A percentile compares a stretch with the other conserved stretches of the same genome.
Conservation (phyloP, 192 early-diverging fungal species). For the Coemansia sp. region DNA sequence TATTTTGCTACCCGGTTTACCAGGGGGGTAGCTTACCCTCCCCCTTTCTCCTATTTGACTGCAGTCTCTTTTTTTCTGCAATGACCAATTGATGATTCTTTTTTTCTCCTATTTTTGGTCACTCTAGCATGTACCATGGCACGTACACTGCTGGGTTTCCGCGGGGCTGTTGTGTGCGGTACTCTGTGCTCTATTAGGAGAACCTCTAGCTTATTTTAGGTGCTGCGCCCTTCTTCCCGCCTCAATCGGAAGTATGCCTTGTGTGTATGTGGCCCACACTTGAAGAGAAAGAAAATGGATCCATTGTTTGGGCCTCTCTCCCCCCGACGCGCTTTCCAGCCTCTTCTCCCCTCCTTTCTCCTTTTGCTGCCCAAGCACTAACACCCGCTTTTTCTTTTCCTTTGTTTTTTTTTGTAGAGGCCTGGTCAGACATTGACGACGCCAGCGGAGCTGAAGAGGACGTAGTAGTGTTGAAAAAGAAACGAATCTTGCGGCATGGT, state of each 20-base stretch:
- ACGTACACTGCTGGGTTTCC: neutral
- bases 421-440: constrained; percentile 57
- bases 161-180: neutral
- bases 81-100: neutral
- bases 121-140: neutral
- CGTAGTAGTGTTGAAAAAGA: constrained; percentile 30
- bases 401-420: constrained; percentile 28
- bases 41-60: constrained; percentile 4
- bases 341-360: neutral
- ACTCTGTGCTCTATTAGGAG: neutral
- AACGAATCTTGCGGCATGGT: constrained; percentile 52
- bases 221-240: constrained; percentile 11
- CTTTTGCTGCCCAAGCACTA: constrained; percentile 9
- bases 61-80: neutral
- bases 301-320: neutral
- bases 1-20: constrained; percentile 10
- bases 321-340: constrained; percentile 11
- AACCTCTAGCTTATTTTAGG: neutral
- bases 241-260: constrained; percentile 14
- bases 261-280: neutral
- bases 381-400: neutral
- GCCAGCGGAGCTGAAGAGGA: constrained; percentile 42
- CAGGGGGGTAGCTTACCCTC: neutral
- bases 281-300: constrained; percentile 5
- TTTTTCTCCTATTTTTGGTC: neutral